These are phyloP conservation scores for Heimioporus sp. DNA, from an alignment of 768 basidiomycete genomes.

Conservation along the genomic window DNA sequence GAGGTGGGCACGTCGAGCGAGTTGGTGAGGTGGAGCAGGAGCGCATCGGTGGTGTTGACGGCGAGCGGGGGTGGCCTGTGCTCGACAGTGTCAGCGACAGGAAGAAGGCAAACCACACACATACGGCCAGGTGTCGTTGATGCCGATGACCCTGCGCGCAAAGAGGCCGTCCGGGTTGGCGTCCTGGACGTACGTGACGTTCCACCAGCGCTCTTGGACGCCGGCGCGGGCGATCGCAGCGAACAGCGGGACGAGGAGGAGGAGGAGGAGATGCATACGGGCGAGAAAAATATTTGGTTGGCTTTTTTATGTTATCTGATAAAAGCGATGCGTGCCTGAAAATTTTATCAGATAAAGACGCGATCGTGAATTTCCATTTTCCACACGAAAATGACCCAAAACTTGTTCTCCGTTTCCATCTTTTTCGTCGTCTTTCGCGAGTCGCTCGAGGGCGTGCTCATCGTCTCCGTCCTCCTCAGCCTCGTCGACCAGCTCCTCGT, in stretches of 20 bases:
- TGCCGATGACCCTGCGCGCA: constrained; percentile 75
- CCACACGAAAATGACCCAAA: constrained; percentile 17
- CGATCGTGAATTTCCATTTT: too few species aligned
- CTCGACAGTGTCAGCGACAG: too few species aligned
- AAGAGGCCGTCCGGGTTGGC: constrained; percentile 84
- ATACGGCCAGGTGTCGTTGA: constrained; percentile 94
- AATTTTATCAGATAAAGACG: constrained; percentile 4
- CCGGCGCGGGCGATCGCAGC: constrained; percentile 52
- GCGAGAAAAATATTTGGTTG: too few species aligned
- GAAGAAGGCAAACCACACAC: constrained; percentile 33
- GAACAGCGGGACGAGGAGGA: too few species aligned
- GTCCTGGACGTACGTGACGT: constrained; percentile 78
- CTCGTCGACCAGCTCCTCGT: constrained; percentile 79
- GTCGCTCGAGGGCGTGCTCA: constrained; percentile 89
- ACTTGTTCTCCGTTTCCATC: constrained; percentile 86
- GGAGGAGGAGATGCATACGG: too few species aligned
- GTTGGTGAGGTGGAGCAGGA: constrained; percentile 78
- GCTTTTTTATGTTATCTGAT: too few species aligned
- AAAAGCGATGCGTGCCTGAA: not conserved
- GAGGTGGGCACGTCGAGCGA: constrained; percentile 63
- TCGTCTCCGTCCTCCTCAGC: constrained; percentile 87
- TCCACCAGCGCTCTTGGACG: constrained; percentile 82
- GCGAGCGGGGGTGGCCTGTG: constrained; percentile 79
- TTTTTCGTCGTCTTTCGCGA: constrained; percentile 98
- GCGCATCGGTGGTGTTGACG: constrained; percentile 65